phyloP scores from a whole-genome alignment of 768 basidiomycete species.

The Ramaria rubella region DNA sequence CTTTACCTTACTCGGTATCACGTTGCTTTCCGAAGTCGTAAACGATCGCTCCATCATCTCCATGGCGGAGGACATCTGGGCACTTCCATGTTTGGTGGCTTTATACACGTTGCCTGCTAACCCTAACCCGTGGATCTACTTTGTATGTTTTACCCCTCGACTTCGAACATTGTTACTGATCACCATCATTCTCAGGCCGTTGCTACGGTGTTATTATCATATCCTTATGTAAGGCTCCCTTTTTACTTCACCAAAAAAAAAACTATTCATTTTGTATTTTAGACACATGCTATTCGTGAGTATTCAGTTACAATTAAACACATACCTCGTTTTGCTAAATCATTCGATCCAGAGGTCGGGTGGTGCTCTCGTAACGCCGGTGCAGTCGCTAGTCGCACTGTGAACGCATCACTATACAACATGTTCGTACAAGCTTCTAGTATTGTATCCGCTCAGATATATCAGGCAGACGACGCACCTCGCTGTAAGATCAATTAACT shows the following conservation, averaged over 20 bases:
- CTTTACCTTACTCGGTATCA: constrained; percentile 42
- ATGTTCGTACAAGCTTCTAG: constrained; percentile 44
- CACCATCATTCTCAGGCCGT: constrained; percentile 30
- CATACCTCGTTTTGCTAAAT: constrained; percentile 11
- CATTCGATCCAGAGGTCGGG: constrained; percentile 42
- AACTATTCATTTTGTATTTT: constrained; percentile 15
- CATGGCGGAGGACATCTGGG: constrained; percentile 52
- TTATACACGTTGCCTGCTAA: constrained; percentile 42
- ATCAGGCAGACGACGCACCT: constrained; percentile 51
- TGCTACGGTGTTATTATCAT: constrained; percentile 39
- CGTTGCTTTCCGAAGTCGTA: constrained; percentile 44
- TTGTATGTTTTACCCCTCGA: constrained; percentile 28
- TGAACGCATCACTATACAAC: constrained; percentile 54
- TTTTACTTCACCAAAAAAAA: constrained; percentile 12
- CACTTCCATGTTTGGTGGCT: constrained; percentile 53
- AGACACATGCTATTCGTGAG: constrained; percentile 41
- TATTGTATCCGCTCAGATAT: constrained; percentile 50
- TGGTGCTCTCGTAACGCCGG: constrained; percentile 59
- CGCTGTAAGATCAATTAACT: constrained; percentile 35
- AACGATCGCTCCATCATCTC: constrained; percentile 50
- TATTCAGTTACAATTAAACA: background rate
- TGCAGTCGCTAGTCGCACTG: constrained; percentile 52
- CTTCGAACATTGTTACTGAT: background rate
- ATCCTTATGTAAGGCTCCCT: constrained; percentile 28
- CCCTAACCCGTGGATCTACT: constrained; percentile 49